Evolutionary conservation across 2,329 filamentous ascomycete genomes (phyloP), one percentile per base, ranked within the genome.

Genomic region (Bipolaris sorokiniana): DNA sequence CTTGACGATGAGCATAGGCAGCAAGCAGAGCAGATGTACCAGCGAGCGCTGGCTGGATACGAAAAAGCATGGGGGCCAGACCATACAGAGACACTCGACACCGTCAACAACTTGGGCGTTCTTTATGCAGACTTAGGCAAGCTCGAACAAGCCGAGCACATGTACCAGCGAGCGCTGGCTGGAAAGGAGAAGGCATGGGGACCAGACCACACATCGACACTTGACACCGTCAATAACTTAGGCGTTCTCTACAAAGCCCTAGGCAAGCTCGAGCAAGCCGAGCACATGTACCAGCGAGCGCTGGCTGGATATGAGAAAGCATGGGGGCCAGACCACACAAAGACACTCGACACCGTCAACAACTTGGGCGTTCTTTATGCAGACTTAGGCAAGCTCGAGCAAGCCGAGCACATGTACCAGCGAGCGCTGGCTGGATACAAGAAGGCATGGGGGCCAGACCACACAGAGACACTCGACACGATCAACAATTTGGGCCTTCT

Each of bases 281-380:
- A 7, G 20, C 34, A 48, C 20, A 66, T 67, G 64, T 68, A 66
- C 46, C 26, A 42, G 36, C 61, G 52, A 40, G 62, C 62, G 53
- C 60, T 65, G 2, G 3, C 0, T 28, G 26, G 26, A 28, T 28
- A 28, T 9, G 26, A 10, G 7, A 1, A 3, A 3, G 54, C 42
- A 48, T 28, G 38, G 18, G 41, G 47, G 28, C 38, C 38, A 34
- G 28, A 45, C 7, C 46, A 55, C 38, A 40, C 46, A n/a, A 31
- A 28, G 20, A 52, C 49, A 47, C 52, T 58, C 11, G 44, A 48
- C 34, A 50, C 46, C 0, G 53, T 57, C n/a, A 31, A 41, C 36
- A 51, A 42, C 53, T 49, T 66, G 34, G 56, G 59, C 51, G 36
- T n/a, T 15, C 53, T 66, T 54, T 66, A 66, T 54, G 37, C 9